These are phyloP conservation scores for Orobanche coerulescens DNA, from an alignment of 257 asterid species.

Conservation along the genomic window DNA sequence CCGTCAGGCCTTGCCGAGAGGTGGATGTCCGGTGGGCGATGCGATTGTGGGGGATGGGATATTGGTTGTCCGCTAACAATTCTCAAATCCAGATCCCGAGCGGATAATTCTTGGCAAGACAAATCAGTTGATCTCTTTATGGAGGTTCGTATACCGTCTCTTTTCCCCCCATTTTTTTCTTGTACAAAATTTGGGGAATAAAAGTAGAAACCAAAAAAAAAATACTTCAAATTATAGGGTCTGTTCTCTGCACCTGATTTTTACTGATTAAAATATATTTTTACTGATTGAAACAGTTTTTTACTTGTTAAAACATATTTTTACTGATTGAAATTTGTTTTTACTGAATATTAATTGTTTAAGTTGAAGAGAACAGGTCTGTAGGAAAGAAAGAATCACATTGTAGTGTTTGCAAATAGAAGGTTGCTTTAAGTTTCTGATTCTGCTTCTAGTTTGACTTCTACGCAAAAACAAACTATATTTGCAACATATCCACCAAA, in stretches of 20 bases:
- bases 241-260: too few relatives aligned
- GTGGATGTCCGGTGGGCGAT: constrained; percentile 70
- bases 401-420: too few relatives aligned
- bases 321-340: too few relatives aligned
- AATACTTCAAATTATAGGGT: too few relatives aligned
- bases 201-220: too few relatives aligned
- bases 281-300: too few relatives aligned
- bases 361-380: too few relatives aligned
- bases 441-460: background rate
- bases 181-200: too few relatives aligned
- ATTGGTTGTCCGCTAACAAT: constrained; percentile 73
- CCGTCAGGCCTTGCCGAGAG: constrained; percentile 72
- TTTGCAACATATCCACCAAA: background rate
- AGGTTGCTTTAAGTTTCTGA: constrained; percentile 20
- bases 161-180: constrained; percentile 32
- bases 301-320: too few relatives aligned
- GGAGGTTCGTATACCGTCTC: constrained; percentile 42
- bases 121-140: constrained; percentile 56
- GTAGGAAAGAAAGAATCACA: too few relatives aligned
- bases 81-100: constrained; percentile 31
- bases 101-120: constrained; percentile 39
- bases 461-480: background rate
- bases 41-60: constrained; percentile 99
- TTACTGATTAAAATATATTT: too few relatives aligned
- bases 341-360: too few relatives aligned